Evolutionary conservation across 1,139 yeast genomes (phyloP).

Genomic region (Yamadazyma sp.): DNA sequence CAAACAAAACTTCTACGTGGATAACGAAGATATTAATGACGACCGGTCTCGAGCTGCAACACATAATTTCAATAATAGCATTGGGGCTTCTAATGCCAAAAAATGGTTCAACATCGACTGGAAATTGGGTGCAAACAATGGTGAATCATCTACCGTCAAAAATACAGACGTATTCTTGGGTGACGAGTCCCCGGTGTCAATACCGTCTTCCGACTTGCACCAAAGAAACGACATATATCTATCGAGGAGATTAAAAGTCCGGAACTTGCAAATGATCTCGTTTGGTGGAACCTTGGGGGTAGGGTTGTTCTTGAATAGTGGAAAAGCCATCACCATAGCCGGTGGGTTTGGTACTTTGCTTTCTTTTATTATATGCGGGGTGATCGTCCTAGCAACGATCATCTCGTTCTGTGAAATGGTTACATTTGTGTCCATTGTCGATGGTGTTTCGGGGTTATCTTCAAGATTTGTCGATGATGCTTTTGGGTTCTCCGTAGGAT

Average conservation of each 20-base stretch:
- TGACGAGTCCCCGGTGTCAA: slow-evolving; percentile 10
- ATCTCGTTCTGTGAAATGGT: slow-evolving; percentile 85
- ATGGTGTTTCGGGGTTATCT: slow-evolving; percentile 74
- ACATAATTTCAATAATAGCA: slow-evolving; percentile 2
- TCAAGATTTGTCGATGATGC: slow-evolving; percentile 84
- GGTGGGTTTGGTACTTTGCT: slow-evolving; percentile 82
- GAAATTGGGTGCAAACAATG: slow-evolving; percentile 11
- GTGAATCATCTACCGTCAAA: slow-evolving; percentile 9
- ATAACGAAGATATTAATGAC: slow-evolving; percentile 14
- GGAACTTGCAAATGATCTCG: slow-evolving; percentile 81
- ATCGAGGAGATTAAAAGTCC: slow-evolving; percentile 59
- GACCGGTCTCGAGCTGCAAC: slow-evolving; percentile 9
- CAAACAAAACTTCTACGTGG: slow-evolving; percentile 30
- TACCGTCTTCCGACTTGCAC: slow-evolving; percentile 12
- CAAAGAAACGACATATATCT: slow-evolving; percentile 13
- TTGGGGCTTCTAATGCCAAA: slow-evolving; percentile 4
- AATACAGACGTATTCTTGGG: slow-evolving; percentile 12
- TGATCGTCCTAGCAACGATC: slow-evolving; percentile 68
- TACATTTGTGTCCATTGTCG: slow-evolving; percentile 76
- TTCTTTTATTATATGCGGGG: slow-evolving; percentile 68
- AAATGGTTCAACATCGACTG: slow-evolving; percentile 16
- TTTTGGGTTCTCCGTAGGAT: slow-evolving; percentile 79
- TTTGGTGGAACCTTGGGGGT: slow-evolving; percentile 84
- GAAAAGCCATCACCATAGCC: slow-evolving; percentile 72
- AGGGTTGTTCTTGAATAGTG: slow-evolving; percentile 75